Base-by-base conservation (phyloP, 2,329 filamentous ascomycete genomes). In the Paecilomyces sp. region DNA sequence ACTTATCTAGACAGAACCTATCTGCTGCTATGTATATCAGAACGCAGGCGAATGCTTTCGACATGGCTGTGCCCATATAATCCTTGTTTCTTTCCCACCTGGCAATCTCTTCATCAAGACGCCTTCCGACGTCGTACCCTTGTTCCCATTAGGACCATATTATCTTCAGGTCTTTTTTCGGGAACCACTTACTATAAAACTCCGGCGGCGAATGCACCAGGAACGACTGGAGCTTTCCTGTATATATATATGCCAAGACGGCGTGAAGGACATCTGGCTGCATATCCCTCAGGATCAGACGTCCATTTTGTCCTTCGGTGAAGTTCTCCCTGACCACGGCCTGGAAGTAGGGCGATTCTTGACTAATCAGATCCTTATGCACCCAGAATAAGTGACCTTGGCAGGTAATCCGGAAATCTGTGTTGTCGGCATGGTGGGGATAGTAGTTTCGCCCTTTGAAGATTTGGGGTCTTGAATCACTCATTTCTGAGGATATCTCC, bases 371-470 rank as follows among this genome's bases (percentile, higher is more conserved):
- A 28, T 68, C 65, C 0, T 71, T 67, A 36, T 78, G 75, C 0
- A 68, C 68, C 8, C 67, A 68, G 62, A 76, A 76, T 2, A 65
- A 60, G 0, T 60, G 62, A 1, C 60, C 66, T 0, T 62, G 60
- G 58, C 75, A 78, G 6, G 36, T 57, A 24, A 78, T 68, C 0
- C 58, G 65, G 51, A 77, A 66, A 54, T 78, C 75, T 1, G 73
- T 67, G 56, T 66, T 74, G 25, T 69, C 68, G 25, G 59, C 59
- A 31, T 18, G 18, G 15, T 47, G 36, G 2, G 36, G 36, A n/a
- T 47, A 47, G 36, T 47, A 47, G 6, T 47, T n/a, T 5, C n/a
- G 36, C 2, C 36, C 36, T 2, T n/a, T 6, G 36, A 47, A 47
- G 15, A 18, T 15, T 47, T 47, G 7, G 2, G 36, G n/a, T 7